phyloP scores from a whole-genome alignment of 2,329 filamentous ascomycete species.

The Raffaelea arxii region DNA sequence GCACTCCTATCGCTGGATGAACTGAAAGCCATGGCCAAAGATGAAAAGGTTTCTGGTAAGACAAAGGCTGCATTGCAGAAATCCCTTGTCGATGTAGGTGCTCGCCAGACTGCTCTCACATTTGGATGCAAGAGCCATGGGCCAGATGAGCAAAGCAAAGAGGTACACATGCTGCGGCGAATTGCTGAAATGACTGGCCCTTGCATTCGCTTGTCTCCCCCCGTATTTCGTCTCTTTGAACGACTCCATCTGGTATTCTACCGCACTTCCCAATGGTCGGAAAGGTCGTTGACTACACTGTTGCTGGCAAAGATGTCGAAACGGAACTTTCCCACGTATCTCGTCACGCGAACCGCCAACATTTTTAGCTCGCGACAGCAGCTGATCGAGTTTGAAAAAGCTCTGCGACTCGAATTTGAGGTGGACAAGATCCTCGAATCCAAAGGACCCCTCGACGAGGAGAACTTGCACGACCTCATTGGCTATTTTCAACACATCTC shows the following conservation, averaged over 20 bases:
- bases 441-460: slow-evolving; percentile 57
- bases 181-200: slow-evolving; percentile 70
- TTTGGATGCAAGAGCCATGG: not conserved
- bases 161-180: slow-evolving; percentile 1
- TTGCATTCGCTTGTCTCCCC: slow-evolving; percentile 69
- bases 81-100: slow-evolving; percentile 64
- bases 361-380: slow-evolving; percentile 72
- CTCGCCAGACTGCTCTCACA: slow-evolving; percentile 46
- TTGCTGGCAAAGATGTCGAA: slow-evolving; percentile 85
- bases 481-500: slow-evolving; percentile 65
- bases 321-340: slow-evolving; percentile 79
- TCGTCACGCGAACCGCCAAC: slow-evolving; percentile 80
- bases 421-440: slow-evolving; percentile 78
- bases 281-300: slow-evolving; percentile 90
- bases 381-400: slow-evolving; percentile 81
- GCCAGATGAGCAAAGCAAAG: slow-evolving; percentile 41
- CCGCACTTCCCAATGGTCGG: slow-evolving; percentile 91
- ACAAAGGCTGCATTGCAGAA: slow-evolving; percentile 74
- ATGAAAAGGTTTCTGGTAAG: slow-evolving; percentile 77
- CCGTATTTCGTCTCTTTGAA: slow-evolving; percentile 74
- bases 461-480: slow-evolving; percentile 57
- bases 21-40: slow-evolving; percentile 72
- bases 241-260: slow-evolving; percentile 95
- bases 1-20: slow-evolving; percentile 79
- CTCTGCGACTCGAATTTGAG: slow-evolving; percentile 69